Conservation (phyloP, 192 early-diverging fungal genomes). For the Coemansia sp. region DNA sequence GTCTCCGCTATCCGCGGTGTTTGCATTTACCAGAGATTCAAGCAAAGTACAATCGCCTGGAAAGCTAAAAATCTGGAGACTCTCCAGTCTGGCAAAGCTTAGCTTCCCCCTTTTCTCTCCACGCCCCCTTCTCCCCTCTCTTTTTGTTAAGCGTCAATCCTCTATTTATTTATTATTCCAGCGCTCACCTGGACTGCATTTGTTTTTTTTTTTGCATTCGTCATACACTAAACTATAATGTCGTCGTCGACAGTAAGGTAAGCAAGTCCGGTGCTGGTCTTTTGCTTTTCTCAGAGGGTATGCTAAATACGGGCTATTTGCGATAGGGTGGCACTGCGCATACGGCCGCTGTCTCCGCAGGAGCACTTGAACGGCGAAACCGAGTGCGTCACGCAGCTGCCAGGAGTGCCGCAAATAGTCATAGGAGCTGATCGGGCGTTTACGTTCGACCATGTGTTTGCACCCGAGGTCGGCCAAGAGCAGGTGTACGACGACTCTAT, state of each 20-base stretch:
- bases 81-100: no score
- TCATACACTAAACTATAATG: conserved; percentile 9
- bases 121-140: no score
- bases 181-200: not conserved
- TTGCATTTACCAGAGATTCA: no score
- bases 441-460: conserved; percentile 76
- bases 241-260: conserved; percentile 43
- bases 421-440: conserved; percentile 57
- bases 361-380: conserved; percentile 45
- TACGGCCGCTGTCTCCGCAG: conserved; percentile 47
- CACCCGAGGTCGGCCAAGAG: conserved; percentile 62
- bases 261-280: not conserved
- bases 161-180: no score
- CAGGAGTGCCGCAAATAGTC: conserved; percentile 52
- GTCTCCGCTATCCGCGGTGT: no score
- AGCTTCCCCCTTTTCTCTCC: no score
- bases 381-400: conserved; percentile 52
- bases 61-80: no score
- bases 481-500: conserved; percentile 63
- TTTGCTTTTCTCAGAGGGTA: not conserved
- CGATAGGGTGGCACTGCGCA: conserved; percentile 51
- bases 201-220: not conserved
- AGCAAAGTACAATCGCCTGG: no score
- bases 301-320: not conserved
- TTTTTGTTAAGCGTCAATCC: no score